A percentile compares a stretch with the other conserved stretches of the same genome.
These are phyloP conservation scores for Acorus gramineus DNA, from an alignment of 106 monocot species.

Conservation along the genomic window DNA sequence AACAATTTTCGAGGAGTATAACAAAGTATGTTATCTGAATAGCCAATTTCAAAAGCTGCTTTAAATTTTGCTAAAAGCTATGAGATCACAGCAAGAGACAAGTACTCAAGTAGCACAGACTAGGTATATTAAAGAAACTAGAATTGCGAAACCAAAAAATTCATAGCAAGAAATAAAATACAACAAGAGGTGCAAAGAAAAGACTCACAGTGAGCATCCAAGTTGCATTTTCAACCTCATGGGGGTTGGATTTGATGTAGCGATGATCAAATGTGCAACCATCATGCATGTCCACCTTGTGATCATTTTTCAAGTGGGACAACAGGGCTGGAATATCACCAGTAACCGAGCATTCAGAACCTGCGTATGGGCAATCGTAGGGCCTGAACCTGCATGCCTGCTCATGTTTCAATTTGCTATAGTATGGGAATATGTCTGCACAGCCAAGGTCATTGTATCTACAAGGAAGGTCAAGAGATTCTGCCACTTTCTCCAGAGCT, in stretches of 20 bases:
- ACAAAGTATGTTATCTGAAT: too few species aligned
- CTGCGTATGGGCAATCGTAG: conserved; percentile 21
- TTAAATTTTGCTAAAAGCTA: too few species aligned
- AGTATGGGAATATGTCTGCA: conserved; percentile 10
- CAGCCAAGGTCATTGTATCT: conserved; percentile 17
- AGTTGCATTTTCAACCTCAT: conserved; percentile 16
- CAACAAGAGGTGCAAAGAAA: not conserved
- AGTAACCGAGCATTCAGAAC: conserved; percentile 13
- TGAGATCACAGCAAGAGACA: too few species aligned
- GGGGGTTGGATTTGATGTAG: conserved; percentile 17
- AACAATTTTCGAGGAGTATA: too few species aligned
- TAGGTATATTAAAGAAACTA: too few species aligned
- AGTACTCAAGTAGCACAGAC: too few species aligned
- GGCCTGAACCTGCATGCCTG: conserved; percentile 14
- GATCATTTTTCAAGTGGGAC: conserved; percentile 13
- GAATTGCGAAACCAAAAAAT: not conserved
- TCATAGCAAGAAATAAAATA: not conserved
- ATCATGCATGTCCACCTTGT: conserved; percentile 19
- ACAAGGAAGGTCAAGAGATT: conserved; percentile 21
- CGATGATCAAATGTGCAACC: conserved; percentile 18
- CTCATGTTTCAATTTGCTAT: conserved; percentile 16
- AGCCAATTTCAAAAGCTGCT: too few species aligned
- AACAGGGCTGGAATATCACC: conserved; percentile 19
- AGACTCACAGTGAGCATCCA: conserved; percentile 26
- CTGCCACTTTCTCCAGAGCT: conserved; percentile 16